Percentiles rank a stretch among this genome's conserved stretches.
These are phyloP conservation scores for Raddia guianensis DNA, from an alignment of 176 grass and related monocot species.

Conservation along the genomic window DNA sequence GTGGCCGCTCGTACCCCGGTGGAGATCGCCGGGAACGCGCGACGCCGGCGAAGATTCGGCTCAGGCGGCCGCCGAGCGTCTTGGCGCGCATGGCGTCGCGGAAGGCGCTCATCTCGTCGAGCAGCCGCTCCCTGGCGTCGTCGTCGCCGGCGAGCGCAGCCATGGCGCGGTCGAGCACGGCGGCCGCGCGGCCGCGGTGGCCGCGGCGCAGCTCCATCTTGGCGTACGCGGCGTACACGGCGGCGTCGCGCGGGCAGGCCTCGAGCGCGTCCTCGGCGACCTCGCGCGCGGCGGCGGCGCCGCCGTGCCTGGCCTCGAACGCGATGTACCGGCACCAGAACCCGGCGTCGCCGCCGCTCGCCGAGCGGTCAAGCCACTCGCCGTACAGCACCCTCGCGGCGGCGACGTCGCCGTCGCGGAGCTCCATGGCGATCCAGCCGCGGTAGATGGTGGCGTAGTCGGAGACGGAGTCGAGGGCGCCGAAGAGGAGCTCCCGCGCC, in stretches of 20 bases:
- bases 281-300: background rate
- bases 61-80: background rate
- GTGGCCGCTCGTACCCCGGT: background rate
- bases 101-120: background rate
- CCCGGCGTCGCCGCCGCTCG: background rate
- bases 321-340: slow-evolving; percentile 24
- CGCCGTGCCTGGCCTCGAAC: background rate
- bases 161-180: background rate
- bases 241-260: slow-evolving; percentile 14
- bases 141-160: background rate
- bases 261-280: slow-evolving; percentile 6
- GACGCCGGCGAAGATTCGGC: background rate
- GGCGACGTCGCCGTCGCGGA: background rate
- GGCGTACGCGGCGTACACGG: slow-evolving; percentile 11
- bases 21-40: background rate
- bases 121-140: background rate
- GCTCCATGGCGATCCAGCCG: slow-evolving; percentile 27
- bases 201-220: slow-evolving; percentile 8
- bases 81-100: background rate
- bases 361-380: background rate
- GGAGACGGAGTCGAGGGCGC: background rate
- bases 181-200: background rate
- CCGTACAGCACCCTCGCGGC: background rate
- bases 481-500: background rate
- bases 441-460: slow-evolving; percentile 19